Evolutionary conservation across 331 rosid species (phyloP), one percentile per base, ranked within the genome.

Genomic region (Ulmus americana): DNA sequence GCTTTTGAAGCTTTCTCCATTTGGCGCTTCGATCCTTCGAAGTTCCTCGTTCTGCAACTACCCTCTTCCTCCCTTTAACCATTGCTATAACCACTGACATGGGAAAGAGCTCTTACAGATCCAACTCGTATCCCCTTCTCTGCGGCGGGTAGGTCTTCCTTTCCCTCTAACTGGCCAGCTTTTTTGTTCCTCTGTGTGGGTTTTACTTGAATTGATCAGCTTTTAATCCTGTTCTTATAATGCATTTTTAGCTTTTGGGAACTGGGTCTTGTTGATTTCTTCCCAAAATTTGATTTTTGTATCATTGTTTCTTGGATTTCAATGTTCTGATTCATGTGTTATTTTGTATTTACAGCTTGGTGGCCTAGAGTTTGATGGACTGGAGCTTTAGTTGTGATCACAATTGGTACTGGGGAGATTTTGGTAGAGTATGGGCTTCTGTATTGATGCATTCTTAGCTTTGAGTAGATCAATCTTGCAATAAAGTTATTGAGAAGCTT

Each of bases 341-440:
- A 12, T 60, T 53, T 63, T 46, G 71, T 28, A 74, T 76, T 73
- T 72, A 52, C 88, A 86, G 82, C 84, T 80, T 53, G 47, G 77
- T 77, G 79, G 59, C 51, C 71, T 68, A 53, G 65, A 67, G 83
- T 76, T 80, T 41, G 83, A 83, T 77, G 95, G 90, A 70, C 69
- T 83, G 90, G 84, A 81, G 79, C 80, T 76, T 79, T 67, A 74
- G 65, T 54, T 64, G 81, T 74, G 88, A 85, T 79, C 84, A 71
- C 71, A 75, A 80, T 79, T 80, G 86, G 87, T 67, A 55, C 42
- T 58, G 68, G 55, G 63, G 74, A 66, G 50, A 42, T 52, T n/a
- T 15, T 20, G 44, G 76, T 22, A 39, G 67, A 72, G 20, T 60
- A 10, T 50, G 69, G 56, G n/a, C 15, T n/a, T 66, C 55, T 14